These are phyloP conservation scores for Botryosphaeria agaves DNA, from an alignment of 2,329 filamentous ascomycete species.

Conservation along the genomic window DNA sequence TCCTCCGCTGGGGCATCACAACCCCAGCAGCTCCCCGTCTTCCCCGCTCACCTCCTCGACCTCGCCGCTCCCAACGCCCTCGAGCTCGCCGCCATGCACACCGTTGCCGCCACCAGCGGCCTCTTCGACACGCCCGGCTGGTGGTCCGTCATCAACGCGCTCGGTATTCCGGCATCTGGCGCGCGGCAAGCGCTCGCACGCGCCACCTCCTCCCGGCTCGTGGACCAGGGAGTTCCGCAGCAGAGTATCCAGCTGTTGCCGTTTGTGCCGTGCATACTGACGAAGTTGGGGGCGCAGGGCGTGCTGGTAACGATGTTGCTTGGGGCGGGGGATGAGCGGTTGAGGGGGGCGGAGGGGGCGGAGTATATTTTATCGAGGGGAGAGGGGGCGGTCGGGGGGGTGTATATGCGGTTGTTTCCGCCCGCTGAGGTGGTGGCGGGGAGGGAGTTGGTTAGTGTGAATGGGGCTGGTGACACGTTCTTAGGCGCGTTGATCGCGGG, in stretches of 20 bases:
- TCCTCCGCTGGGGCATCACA: too few relatives aligned
- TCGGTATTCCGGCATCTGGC: slow-evolving; percentile 53
- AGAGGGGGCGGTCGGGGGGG: slow-evolving; percentile 45
- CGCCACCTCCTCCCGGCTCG: slow-evolving; percentile 48
- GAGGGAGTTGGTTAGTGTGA: slow-evolving; percentile 67
- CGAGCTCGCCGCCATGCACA: slow-evolving; percentile 68
- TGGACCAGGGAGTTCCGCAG: slow-evolving; percentile 68
- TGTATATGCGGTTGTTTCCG: slow-evolving; percentile 64
- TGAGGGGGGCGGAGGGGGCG: slow-evolving; percentile 44
- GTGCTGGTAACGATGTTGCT: slow-evolving; percentile 63
- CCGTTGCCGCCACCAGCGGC: slow-evolving; percentile 44
- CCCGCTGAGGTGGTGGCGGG: slow-evolving; percentile 42
- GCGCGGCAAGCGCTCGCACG: slow-evolving; percentile 55
- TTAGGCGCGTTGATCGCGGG: slow-evolving; percentile 71
- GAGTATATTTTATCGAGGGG: slow-evolving; percentile 54
- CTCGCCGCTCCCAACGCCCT: slow-evolving; percentile 69
- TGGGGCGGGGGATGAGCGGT: slow-evolving; percentile 44
- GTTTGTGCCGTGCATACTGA: slow-evolving; percentile 69
- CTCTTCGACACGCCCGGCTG: slow-evolving; percentile 55
- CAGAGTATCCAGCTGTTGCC: slow-evolving; percentile 73
- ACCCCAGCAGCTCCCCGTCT: slow-evolving; percentile 31
- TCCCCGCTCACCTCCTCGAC: slow-evolving; percentile 46
- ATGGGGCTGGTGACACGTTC: slow-evolving; percentile 89
- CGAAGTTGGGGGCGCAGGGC: slow-evolving; percentile 63
- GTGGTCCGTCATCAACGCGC: slow-evolving; percentile 64